A percentile compares a stretch with the other conserved stretches of the same genome.
These are phyloP conservation scores for Cytospora schulzeri DNA, from an alignment of 2,329 filamentous ascomycete genomes.

Conservation along the genomic window DNA sequence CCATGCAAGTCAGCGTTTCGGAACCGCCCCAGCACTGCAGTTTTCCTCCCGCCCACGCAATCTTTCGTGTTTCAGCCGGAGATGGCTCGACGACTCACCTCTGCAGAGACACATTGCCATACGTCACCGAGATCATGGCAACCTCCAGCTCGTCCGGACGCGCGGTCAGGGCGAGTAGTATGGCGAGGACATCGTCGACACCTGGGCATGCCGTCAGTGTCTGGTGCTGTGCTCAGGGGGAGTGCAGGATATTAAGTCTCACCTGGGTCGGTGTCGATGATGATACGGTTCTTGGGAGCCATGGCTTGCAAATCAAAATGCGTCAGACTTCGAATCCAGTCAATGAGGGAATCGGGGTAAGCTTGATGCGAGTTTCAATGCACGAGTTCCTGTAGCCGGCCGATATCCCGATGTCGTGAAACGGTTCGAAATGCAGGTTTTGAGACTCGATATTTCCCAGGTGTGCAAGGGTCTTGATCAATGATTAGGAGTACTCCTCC, in stretches of 20 bases:
- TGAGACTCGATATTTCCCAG: conserved; percentile 4
- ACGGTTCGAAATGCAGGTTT: not conserved
- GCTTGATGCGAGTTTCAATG: conserved; percentile 7
- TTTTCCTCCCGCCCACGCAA: conserved; percentile 5
- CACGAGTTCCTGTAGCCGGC: conserved; percentile 3
- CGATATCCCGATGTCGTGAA: conserved; percentile 14
- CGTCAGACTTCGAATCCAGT: conserved; percentile 7
- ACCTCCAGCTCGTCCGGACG: conserved; percentile 84
- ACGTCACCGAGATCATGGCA: conserved; percentile 83
- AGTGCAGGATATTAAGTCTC: conserved; percentile 31
- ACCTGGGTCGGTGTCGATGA: conserved; percentile 95
- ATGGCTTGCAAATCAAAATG: conserved; percentile 44
- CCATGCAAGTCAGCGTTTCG: not conserved
- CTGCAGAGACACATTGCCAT: conserved; percentile 87
- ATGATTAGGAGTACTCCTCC: not conserved
- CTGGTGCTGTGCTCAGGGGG: not conserved
- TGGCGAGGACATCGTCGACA: conserved; percentile 87
- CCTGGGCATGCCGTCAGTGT: conserved; percentile 49
- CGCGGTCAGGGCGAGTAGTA: conserved; percentile 83
- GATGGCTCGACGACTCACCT: conserved; percentile 53
- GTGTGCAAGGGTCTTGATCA: not conserved
- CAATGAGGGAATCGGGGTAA: not conserved
- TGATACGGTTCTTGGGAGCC: conserved; percentile 74
- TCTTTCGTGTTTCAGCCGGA: conserved; percentile 12
- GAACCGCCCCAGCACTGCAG: not conserved